phyloP scores from a whole-genome alignment of 2,329 filamentous ascomycete species.

The Niveomyces coronatus region DNA sequence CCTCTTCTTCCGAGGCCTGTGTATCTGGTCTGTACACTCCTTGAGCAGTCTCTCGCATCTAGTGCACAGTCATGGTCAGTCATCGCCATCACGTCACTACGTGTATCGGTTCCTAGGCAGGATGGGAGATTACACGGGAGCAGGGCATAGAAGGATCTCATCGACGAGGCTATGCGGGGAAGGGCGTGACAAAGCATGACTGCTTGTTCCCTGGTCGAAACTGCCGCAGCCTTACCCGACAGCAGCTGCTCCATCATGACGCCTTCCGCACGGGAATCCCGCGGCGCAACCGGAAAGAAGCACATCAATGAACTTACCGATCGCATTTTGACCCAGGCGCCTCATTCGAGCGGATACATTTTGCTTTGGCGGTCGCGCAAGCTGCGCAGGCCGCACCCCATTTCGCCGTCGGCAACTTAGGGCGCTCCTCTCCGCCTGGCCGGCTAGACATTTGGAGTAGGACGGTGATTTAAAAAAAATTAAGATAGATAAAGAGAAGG shows the following conservation, averaged over 20 bases:
- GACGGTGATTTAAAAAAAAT: too few species aligned
- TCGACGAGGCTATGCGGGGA: too few species aligned
- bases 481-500: too few species aligned
- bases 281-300: not conserved
- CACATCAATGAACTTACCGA: constrained; percentile 20
- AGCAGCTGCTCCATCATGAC: too few species aligned
- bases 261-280: too few species aligned
- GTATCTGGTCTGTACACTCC: constrained; percentile 35
- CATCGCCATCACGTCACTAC: too few species aligned
- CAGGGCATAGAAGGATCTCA: too few species aligned
- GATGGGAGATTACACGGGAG: too few species aligned
- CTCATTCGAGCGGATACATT: constrained; percentile 34
- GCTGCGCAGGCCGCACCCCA: constrained; percentile 40
- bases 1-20: constrained; percentile 41
- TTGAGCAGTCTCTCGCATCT: constrained; percentile 40
- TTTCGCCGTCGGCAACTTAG: constrained; percentile 28
- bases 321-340: constrained; percentile 33
- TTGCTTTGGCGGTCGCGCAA: constrained; percentile 39
- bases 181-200: too few species aligned
- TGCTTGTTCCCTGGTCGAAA: too few species aligned
- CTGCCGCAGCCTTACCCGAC: too few species aligned
- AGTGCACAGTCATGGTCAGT: not conserved
- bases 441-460: constrained; percentile 7
- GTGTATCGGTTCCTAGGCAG: too few species aligned
- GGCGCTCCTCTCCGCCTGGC: constrained; percentile 14